Base-by-base conservation (phyloP, 139 green algal species). In the Chlorella vulgaris region DNA sequence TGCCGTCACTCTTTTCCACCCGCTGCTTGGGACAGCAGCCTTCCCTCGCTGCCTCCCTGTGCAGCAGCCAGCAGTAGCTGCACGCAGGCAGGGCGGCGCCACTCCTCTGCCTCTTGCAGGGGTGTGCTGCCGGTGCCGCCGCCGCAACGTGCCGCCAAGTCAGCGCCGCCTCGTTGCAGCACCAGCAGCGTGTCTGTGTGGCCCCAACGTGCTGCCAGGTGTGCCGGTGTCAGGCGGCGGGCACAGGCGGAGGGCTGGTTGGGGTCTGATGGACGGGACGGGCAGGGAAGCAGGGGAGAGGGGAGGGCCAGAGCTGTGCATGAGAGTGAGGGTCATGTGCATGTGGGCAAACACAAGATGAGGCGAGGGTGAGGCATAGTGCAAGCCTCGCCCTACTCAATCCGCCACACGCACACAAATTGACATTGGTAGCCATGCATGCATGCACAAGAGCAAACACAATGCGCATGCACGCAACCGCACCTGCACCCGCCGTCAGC, bases 121-220 rank as follows among this genome's bases (percentile, higher is more conserved):
- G 76, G 76, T 29, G 31, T 55, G 40, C 76, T 53, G 2, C 76
- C 76, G 0, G 24, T 15, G 0, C 43, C 76, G 26, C 29, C 40
- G 19, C 62, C 50, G 22, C 26, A 15, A 18, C 24, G 66, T 5
- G 26, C n/a, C n/a, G n/a, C 26, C 66, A 83, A 26, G 36, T 83
- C 78, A 0, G 40, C 78, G n/a, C 66, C 78, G 8, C 55, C 47
- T 28, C 35, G 39, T 7, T 26, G 66, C 66, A 83, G 66, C 78
- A 43, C 50, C 13, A 2, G 24, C 66, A 83, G 78, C 66, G 58
- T 51, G 5, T 15, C 78, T 2, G 50, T 24, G 21, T 83, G 78
- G 42, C 78, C 78, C 78, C 78, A 83, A 35, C 50, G 66, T 15
- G 78, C 78, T 13, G 78, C 78, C 51, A 83, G 65, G 28, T 77